These are phyloP conservation scores for Alopecurus myosuroides DNA, from an alignment of 176 grass and related monocot genomes.

Conservation along the genomic window DNA sequence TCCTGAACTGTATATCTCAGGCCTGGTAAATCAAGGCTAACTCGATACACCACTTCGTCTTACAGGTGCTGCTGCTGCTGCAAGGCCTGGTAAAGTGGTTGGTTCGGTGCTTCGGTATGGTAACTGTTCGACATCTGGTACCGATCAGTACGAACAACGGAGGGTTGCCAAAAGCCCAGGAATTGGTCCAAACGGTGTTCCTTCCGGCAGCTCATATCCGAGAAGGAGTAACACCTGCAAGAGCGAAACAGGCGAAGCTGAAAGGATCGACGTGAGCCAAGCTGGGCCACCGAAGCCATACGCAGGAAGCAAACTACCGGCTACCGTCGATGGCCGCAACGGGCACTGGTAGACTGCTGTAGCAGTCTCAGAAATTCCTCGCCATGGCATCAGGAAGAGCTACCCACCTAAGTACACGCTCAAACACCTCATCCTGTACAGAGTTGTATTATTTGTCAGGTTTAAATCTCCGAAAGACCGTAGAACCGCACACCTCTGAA, in stretches of 20 bases:
- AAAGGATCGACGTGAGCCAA: slow-evolving; percentile 48
- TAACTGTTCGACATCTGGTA: slow-evolving; percentile 25
- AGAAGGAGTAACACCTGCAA: slow-evolving; percentile 80
- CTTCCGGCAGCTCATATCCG: slow-evolving; percentile 59
- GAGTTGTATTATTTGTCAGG: slow-evolving; percentile 25
- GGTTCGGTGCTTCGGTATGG: slow-evolving; percentile 40
- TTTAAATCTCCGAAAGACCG: not conserved
- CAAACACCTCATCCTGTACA: slow-evolving; percentile 30
- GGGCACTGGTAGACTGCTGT: slow-evolving; percentile 57
- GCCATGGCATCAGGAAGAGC: not conserved
- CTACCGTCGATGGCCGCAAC: slow-evolving; percentile 50
- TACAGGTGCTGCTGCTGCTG: slow-evolving; percentile 39
- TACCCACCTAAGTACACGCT: slow-evolving; percentile 12
- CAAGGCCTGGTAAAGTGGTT: slow-evolving; percentile 60
- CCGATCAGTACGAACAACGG: slow-evolving; percentile 63
- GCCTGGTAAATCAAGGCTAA: not conserved
- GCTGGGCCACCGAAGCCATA: slow-evolving; percentile 50
- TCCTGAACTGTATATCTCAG: not conserved
- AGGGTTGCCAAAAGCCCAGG: slow-evolving; percentile 39
- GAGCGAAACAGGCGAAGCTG: slow-evolving; percentile 58
- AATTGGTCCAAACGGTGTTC: slow-evolving; percentile 42
- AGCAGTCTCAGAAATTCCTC: not conserved
- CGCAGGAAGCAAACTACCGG: slow-evolving; percentile 49
- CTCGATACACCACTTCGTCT: slow-evolving; percentile 13
- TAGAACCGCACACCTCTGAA: not conserved